A percentile compares a stretch with the other conserved stretches of the same genome.
These are phyloP conservation scores for Trypanosoma scelopori DNA, from an alignment of 208 protist genomes.

Conservation along the genomic window DNA sequence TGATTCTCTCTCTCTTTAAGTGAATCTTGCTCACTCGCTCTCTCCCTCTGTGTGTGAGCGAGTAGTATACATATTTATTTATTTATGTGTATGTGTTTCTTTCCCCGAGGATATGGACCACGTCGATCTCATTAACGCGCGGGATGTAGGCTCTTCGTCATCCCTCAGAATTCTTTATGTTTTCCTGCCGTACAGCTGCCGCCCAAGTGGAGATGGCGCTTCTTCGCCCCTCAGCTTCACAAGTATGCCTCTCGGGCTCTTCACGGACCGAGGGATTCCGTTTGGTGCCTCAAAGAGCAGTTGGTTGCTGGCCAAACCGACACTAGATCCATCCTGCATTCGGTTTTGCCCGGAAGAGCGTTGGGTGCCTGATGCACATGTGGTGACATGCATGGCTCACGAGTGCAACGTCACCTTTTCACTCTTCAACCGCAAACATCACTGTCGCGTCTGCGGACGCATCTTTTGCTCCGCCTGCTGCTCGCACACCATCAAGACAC, in stretches of 20 bases:
- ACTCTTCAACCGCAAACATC: slow-evolving; percentile 81
- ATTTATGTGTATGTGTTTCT: background rate
- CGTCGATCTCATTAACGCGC: slow-evolving; percentile 20
- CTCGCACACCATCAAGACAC: slow-evolving; percentile 34
- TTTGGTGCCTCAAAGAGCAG: background rate
- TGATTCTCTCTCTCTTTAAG: slow-evolving; percentile 6
- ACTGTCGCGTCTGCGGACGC: slow-evolving; percentile 72
- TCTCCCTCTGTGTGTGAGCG: no score
- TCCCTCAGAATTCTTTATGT: slow-evolving; percentile 18
- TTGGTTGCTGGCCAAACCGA: slow-evolving; percentile 55
- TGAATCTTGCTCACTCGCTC: no score
- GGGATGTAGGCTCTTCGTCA: slow-evolving; percentile 6
- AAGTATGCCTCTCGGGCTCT: no score
- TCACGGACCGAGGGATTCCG: background rate
- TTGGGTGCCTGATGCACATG: slow-evolving; percentile 74
- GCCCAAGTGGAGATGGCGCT: background rate
- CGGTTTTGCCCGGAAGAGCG: slow-evolving; percentile 54
- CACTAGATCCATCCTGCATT: slow-evolving; percentile 45
- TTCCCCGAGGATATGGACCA: slow-evolving; percentile 20
- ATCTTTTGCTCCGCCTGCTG: slow-evolving; percentile 83
- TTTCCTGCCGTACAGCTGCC: slow-evolving; percentile 13
- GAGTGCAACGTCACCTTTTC: slow-evolving; percentile 76
- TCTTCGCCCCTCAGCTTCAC: no score
- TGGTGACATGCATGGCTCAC: slow-evolving; percentile 83
- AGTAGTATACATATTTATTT: no score